phyloP scores from a whole-genome alignment of 2,329 filamentous ascomycete genomes.

The Diplodia intermedia region DNA sequence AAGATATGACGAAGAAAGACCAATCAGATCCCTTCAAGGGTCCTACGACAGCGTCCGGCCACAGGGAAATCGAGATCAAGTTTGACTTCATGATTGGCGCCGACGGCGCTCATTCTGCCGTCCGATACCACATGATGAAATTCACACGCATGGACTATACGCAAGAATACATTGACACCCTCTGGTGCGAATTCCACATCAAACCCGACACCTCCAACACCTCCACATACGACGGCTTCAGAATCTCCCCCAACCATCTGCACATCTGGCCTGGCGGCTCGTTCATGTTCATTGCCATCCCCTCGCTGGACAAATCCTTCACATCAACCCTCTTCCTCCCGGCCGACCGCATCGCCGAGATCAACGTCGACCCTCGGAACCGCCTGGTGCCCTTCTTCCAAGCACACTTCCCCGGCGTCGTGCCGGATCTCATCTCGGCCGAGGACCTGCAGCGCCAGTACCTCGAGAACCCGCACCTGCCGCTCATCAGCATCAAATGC shows the following conservation, averaged over 20 bases:
- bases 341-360: conserved; percentile 68
- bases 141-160: conserved; percentile 87
- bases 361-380: conserved; percentile 68
- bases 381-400: conserved; percentile 77
- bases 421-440: conserved; percentile 69
- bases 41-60: conserved; percentile 36
- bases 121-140: conserved; percentile 95
- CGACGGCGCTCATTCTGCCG: conserved; percentile 91
- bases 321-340: conserved; percentile 94
- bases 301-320: conserved; percentile 85
- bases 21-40: conserved; percentile 36
- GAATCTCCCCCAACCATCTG: conserved; percentile 88
- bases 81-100: conserved; percentile 95
- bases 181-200: conserved; percentile 97
- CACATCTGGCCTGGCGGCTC: conserved; percentile 96
- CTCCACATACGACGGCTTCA: conserved; percentile 63
- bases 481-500: conserved; percentile 93
- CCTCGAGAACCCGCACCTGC: conserved; percentile 82
- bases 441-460: conserved; percentile 77
- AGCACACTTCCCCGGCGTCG: conserved; percentile 84
- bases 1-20: conserved; percentile 53
- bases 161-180: conserved; percentile 92
- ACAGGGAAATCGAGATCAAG: conserved; percentile 76
- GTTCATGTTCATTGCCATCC: conserved; percentile 99
- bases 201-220: conserved; percentile 54